Evolutionary conservation across 352 stramenopile species (phyloP).

Genomic region (Pythium biforme): DNA sequence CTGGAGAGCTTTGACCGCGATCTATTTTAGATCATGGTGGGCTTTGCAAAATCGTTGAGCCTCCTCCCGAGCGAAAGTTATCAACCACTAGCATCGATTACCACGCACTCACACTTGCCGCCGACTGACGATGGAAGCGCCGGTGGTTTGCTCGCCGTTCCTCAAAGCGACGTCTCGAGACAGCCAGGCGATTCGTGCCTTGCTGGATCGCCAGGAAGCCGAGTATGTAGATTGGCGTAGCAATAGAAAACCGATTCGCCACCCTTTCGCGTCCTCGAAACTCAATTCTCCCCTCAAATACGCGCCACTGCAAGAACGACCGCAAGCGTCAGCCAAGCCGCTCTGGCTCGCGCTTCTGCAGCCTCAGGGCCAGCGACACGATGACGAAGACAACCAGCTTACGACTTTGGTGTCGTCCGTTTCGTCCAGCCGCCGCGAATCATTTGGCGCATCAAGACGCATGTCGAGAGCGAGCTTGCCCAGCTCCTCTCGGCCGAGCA

Average conservation of each 20-base stretch:
- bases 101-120: neutral
- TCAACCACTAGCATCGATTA: neutral
- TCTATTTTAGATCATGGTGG: constrained; percentile 19
- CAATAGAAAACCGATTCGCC: constrained; percentile 38
- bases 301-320: neutral
- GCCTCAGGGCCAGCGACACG: neutral
- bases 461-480: neutral
- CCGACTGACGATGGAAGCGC: constrained; percentile 40
- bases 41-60: too few relatives aligned
- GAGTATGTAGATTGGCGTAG: constrained; percentile 43
- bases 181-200: constrained; percentile 45
- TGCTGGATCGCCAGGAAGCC: constrained; percentile 53
- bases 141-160: constrained; percentile 58
- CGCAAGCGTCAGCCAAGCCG: constrained; percentile 16
- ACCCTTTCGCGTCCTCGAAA: constrained; percentile 47
- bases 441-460: neutral
- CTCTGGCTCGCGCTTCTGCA: constrained; percentile 29
- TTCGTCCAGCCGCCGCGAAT: neutral
- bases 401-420: neutral
- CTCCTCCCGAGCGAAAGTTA: neutral
- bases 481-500: neutral
- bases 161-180: constrained; percentile 33
- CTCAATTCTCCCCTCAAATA: constrained; percentile 43
- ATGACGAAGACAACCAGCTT: neutral
- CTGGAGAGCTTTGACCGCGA: constrained; percentile 6